These are phyloP conservation scores for Phalaenopsis equestris DNA, from an alignment of 106 monocot genomes.

Conservation along the genomic window DNA sequence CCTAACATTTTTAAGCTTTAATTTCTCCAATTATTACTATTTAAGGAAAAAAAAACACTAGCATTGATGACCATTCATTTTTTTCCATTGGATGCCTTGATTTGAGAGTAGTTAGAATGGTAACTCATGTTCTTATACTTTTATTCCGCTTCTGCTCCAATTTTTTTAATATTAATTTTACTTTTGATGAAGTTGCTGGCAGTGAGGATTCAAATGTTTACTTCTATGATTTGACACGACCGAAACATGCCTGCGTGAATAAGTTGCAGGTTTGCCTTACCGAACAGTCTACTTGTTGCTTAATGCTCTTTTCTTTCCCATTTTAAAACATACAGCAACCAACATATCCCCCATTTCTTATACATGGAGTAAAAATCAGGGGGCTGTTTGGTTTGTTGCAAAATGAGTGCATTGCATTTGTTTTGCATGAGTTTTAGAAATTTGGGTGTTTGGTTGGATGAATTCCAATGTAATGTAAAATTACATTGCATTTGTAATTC, in stretches of 20 bases:
- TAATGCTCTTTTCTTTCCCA: not conserved
- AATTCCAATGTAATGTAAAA: no score
- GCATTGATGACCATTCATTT: not conserved
- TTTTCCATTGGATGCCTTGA: no score
- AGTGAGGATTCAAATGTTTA: constrained; percentile 96
- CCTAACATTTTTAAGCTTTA: no score
- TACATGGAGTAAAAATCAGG: no score
- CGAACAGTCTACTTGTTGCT: not conserved
- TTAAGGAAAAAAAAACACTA: not conserved
- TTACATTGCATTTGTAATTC: no score
- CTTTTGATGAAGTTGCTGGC: constrained; percentile 56
- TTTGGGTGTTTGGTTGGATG: no score
- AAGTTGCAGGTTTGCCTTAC: constrained; percentile 74
- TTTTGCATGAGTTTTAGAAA: no score
- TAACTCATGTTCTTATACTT: no score
- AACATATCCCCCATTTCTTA: not conserved
- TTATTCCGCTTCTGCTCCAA: not conserved
- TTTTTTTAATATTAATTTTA: not conserved
- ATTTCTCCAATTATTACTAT: not conserved
- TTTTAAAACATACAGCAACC: not conserved
- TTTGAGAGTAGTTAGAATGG: no score
- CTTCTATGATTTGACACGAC: constrained; percentile 92
- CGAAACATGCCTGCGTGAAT: constrained; percentile 78
- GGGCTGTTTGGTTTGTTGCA: no score
- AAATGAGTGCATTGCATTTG: no score